Conservation (phyloP, 345 rosid genomes). For the Eucalyptus sp. region DNA sequence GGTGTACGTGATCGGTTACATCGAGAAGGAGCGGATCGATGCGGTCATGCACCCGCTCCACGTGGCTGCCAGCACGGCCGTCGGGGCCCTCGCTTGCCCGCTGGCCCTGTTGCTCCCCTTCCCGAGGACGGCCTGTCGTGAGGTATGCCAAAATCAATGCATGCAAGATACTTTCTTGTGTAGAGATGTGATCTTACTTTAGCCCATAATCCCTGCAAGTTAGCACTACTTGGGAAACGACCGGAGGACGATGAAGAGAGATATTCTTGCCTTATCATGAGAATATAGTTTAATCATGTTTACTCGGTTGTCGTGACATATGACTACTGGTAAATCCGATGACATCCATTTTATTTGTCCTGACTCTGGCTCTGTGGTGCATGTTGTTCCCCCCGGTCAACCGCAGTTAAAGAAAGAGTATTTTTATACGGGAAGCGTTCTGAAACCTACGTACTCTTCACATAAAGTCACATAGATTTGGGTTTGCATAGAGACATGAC, state of each 20-base stretch:
- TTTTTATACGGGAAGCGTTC: neutral
- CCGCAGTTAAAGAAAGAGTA: neutral
- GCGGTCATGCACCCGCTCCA: slow-evolving; percentile 63
- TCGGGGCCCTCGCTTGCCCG: slow-evolving; percentile 66
- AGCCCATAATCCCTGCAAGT: neutral
- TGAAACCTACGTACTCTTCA: neutral
- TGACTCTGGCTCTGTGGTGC: neutral
- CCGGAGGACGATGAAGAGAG: neutral
- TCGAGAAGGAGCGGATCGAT: slow-evolving; percentile 37
- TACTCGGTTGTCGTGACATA: neutral
- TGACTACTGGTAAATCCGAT: neutral
- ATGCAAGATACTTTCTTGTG: neutral
- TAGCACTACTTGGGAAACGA: neutral
- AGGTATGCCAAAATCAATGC: slow-evolving; percentile 25
- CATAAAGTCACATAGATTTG: neutral
- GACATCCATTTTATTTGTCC: neutral
- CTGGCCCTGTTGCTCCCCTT: slow-evolving; percentile 59
- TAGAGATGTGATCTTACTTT: neutral
- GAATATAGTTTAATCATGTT: neutral
- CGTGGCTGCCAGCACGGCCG: slow-evolving; percentile 67
- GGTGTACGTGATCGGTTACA: slow-evolving; percentile 45
- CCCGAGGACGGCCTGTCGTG: slow-evolving; percentile 63
- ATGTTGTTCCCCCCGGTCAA: neutral
- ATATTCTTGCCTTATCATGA: neutral
- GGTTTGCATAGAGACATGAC: neutral